phyloP scores from a whole-genome alignment of 768 basidiomycete species.

The Megacollybia marginata region DNA sequence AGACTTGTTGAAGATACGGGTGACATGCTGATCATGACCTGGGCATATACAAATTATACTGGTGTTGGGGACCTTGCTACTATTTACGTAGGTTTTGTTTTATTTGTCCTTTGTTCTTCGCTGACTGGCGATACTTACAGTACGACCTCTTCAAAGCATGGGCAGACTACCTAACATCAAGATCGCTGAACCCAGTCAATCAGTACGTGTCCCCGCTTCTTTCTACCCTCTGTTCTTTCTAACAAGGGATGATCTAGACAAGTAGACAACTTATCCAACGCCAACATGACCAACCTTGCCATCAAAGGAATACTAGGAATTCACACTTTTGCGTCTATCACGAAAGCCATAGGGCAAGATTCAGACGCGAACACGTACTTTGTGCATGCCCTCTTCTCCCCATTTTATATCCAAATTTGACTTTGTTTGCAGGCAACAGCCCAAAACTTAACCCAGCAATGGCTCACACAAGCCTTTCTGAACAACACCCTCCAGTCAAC shows the following conservation, averaged over 20 bases:
- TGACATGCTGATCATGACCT: slow-evolving; percentile 4
- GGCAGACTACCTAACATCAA: slow-evolving; percentile 4
- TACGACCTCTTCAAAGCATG: slow-evolving; percentile 2
- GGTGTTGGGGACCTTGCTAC: background rate
- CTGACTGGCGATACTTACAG: background rate
- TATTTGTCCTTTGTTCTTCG: background rate
- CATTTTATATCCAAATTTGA: slow-evolving; percentile 3
- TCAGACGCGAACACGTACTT: no score
- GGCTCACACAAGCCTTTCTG: no score
- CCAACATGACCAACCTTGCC: slow-evolving; percentile 8
- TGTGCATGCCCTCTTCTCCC: no score
- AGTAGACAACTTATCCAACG: slow-evolving; percentile 1
- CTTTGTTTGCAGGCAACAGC: slow-evolving; percentile 2
- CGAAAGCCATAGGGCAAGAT: no score
- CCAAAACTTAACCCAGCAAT: no score
- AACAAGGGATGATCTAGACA: background rate
- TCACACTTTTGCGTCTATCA: slow-evolving; percentile 9
- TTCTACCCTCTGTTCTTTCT: background rate
- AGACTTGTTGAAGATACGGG: background rate
- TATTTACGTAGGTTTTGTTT: background rate
- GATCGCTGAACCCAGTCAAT: background rate
- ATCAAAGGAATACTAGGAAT: slow-evolving; percentile 8
- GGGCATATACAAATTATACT: slow-evolving; percentile 1
- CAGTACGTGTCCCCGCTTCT: slow-evolving; percentile 3
- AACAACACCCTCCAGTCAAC: slow-evolving; percentile 6